phyloP scores from a whole-genome alignment of 768 basidiomycete genomes.

The Strobilomyces dryophilus region DNA sequence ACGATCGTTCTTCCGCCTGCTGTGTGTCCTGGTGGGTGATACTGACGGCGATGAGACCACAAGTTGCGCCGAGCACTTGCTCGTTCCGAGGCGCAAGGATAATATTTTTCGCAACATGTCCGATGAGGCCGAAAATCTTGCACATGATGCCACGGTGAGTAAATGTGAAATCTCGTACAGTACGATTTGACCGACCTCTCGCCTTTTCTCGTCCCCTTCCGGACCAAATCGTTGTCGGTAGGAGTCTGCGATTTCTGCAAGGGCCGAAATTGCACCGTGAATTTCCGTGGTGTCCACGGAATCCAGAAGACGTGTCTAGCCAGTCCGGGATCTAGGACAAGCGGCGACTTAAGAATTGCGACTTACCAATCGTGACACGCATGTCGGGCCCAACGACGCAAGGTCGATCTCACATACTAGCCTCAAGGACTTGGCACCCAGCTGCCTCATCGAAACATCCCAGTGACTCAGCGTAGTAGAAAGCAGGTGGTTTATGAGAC shows the following conservation, averaged over 20 bases:
- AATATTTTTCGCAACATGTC: constrained; percentile 50
- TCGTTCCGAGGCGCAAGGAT: constrained; percentile 67
- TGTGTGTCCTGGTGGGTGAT: constrained; percentile 56
- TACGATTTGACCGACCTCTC: constrained; percentile 38
- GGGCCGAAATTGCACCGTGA: constrained; percentile 76
- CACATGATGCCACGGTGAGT: background rate
- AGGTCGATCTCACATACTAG: constrained; percentile 63
- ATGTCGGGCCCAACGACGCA: constrained; percentile 43
- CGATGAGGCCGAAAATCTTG: constrained; percentile 66
- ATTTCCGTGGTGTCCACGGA: constrained; percentile 67
- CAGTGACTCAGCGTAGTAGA: constrained; percentile 81
- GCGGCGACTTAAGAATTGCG: constrained; percentile 3
- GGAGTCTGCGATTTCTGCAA: constrained; percentile 70
- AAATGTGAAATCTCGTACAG: background rate
- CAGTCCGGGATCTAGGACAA: constrained; percentile 9
- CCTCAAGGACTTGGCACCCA: constrained; percentile 73
- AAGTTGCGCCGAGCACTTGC: constrained; percentile 66
- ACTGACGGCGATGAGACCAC: constrained; percentile 61
- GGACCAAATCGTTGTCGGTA: constrained; percentile 35
- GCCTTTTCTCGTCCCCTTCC: constrained; percentile 33
- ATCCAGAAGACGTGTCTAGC: constrained; percentile 51
- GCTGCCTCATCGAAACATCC: constrained; percentile 75
- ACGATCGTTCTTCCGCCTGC: constrained; percentile 33
- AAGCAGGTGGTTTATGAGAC: constrained; percentile 69
- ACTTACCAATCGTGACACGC: constrained; percentile 53